Base-by-base conservation (phyloP, 2,329 filamentous ascomycete species). In the Cryphonectria naterciae region DNA sequence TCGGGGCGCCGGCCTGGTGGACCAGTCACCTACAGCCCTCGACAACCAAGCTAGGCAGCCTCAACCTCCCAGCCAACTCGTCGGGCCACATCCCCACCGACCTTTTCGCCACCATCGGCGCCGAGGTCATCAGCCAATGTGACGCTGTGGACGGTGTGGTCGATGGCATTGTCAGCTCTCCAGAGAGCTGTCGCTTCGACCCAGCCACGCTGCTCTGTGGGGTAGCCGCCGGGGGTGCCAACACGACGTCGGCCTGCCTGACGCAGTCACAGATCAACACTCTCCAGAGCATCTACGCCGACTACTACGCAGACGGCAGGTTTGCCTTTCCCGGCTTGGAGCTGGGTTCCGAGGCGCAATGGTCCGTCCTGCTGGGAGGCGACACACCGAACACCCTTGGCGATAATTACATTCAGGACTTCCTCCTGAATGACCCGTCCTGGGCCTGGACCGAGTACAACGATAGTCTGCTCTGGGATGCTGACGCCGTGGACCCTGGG, bases 1-100 rank as follows among this genome's bases (percentile, higher is more conserved):
- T 87, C 8, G 86, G 85, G 0, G 81, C 79, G 2, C 81, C 83
- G n/a, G 85, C 73, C 39, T 85, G 74, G 78, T 77, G 77, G 70
- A 83, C 81, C 0, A 78, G 78, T 15, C 83, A 84, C 74, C 74
- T 87, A 80, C 75, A 77, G 72, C 73, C 74, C 25, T 79, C 75
- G 74, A 81, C 82, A 25, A 76, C 83, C 32, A 81, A 81, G 69
- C 72, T 84, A 2, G 83, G 79, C 17, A 76, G 82, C n/a, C 83
- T 80, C 76, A 86, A 86, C 72, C 77, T 84, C 15, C 84, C 83
- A 1, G 77, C 75, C 13, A 80, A 80, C 13, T 79, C 81, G 1
- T 75, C 81, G 5, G 77, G 81, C 62, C 81, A 84, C 71, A 83
- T 87, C 52, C 77, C 82, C 0, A 70, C 79, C 7, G 84, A 74